Evolutionary conservation across 1,284 basidiomycete species (phyloP), one percentile per base, ranked within the genome.

Genomic region (Ustilago cynodontis): DNA sequence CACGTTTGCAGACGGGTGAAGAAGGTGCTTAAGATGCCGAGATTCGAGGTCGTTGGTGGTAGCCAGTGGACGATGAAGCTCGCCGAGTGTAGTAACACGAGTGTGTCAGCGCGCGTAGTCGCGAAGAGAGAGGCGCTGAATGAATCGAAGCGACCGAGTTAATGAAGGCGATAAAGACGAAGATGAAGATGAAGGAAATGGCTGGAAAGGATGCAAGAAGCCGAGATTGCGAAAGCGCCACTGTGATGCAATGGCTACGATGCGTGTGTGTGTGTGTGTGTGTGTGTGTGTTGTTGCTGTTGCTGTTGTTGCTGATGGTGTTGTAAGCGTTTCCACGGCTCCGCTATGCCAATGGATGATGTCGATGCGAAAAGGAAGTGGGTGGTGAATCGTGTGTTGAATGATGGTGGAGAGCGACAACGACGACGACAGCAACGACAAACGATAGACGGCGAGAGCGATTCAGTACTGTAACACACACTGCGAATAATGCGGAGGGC

Each of bases 111-210:
- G 20, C 41, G 41, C 20, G 7, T 20, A 6, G n/a, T 20, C 7
- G 20, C 26, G 5, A 24, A 16, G 47, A 33, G 47, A 33, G 47
- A 14, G 24, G 47, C 16, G 26, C 16, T 49, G 47, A 14, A 18
- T 26, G 24, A 49, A 49, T 24, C 47, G 47, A 16, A 18, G 24
- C 47, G 47, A 24, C n/a, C 43, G 43, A 45, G 22, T 11, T 20
- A 45, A n/a, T 49, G 47, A 26, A 35, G 62, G 62, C 13, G 13
- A n/a, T n/a, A n/a, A n/a, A n/a, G n/a, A n/a, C n/a, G n/a, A n/a
- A n/a, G 52, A 54, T 45, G 64, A 47, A 43, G 50, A 41, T 29
- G 22, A 28, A 49, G 47, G 6, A 6, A 11, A 18, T 14, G 47
- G 47, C 47, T 31, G 39, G 10, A 41, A 22, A 39, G 41, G 22